These are phyloP conservation scores for Microthyrium microscopicum DNA, from an alignment of 2,329 filamentous ascomycete genomes.

Conservation along the genomic window DNA sequence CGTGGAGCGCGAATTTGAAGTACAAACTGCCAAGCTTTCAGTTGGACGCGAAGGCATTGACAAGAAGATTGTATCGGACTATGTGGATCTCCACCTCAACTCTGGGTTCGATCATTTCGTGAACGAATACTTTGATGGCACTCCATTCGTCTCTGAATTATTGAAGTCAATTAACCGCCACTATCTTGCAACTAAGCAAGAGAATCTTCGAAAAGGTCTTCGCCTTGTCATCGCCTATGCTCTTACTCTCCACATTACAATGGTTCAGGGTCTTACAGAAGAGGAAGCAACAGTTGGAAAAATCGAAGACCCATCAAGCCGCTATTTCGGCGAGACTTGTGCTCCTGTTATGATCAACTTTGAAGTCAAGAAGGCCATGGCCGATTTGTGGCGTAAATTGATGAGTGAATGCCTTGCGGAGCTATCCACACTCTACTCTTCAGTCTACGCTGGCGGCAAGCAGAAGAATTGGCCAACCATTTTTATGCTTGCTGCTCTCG, in stretches of 20 bases:
- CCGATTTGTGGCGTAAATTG: conserved; percentile 94
- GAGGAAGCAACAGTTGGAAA: conserved; percentile 69
- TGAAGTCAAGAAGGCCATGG: conserved; percentile 94
- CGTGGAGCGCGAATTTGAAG: conserved; percentile 61
- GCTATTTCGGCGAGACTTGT: conserved; percentile 76
- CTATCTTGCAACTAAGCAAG: conserved; percentile 74
- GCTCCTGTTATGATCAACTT: conserved; percentile 99
- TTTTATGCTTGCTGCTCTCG: conserved; percentile 88
- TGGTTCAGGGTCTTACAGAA: conserved; percentile 76
- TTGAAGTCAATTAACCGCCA: conserved; percentile 91
- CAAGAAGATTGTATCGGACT: conserved; percentile 65
- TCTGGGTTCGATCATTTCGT: conserved; percentile 84
- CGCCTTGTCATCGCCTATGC: conserved; percentile 95
- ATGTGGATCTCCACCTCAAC: conserved; percentile 89
- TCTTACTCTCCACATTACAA: conserved; percentile 81
- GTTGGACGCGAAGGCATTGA: conserved; percentile 81
- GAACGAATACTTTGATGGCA: conserved; percentile 91
- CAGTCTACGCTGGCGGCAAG: conserved; percentile 91
- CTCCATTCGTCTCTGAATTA: conserved; percentile 86
- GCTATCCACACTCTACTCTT: conserved; percentile 83
- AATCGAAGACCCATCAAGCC: conserved; percentile 72
- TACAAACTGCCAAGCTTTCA: conserved; percentile 75
- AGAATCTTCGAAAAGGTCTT: conserved; percentile 84
- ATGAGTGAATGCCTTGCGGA: conserved; percentile 94
- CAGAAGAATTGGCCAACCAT: conserved; percentile 99